Base-by-base conservation (phyloP, 2,329 filamentous ascomycete genomes). In the Colletotrichum orchidophilum region DNA sequence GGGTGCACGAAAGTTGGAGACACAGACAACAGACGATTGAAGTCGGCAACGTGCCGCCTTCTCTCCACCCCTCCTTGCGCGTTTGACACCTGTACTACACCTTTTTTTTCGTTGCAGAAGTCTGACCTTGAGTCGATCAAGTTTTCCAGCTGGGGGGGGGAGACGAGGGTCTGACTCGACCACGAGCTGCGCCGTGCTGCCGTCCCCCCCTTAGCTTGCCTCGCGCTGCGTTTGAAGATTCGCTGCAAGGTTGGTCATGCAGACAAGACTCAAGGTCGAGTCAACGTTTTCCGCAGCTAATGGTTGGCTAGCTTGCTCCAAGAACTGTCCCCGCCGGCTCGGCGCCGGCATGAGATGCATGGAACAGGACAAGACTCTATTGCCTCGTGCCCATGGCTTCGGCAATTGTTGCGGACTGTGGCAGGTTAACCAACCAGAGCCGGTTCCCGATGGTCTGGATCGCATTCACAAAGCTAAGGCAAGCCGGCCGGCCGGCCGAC, bases 11-110 rank as follows among this genome's bases (percentile, higher is more conserved):
- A 21, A 66, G 54, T 66, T 66, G 67, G 63, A 66, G 67, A 55
- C 21, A 33, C 42, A n/a, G 26, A 39, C 21, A 50, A 49, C 18
- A n/a, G 7, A 26, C 52, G 39, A 46, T 46, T 46, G 39, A n/a
- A 42, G 13, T 71, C 68, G 68, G 68, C 68, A 63, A 46, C 50
- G 68, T 71, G 68, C 68, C 58, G 68, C 27, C 31, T 35, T n/a
- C 49, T 50, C 39, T 42, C 61, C 24, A 50, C 59, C 12, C 9
- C 9, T 13, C 21, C 50, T 8, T 15, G 18, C 31, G 58, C 13
- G 13, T 61, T 15, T 6, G 6, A 18, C 39, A n/a, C 7, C 15
- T 46, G 15, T 18, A 33, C 11, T 33, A 46, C 39, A 46, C 39
- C 39, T 18, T n/a, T 46, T 46, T 46, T 18, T 18, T 18, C 39